Percentiles rank a stretch among this genome's conserved stretches.
Evolutionary conservation across 306 rosid species (phyloP).

Genomic region (Prunus padus): DNA sequence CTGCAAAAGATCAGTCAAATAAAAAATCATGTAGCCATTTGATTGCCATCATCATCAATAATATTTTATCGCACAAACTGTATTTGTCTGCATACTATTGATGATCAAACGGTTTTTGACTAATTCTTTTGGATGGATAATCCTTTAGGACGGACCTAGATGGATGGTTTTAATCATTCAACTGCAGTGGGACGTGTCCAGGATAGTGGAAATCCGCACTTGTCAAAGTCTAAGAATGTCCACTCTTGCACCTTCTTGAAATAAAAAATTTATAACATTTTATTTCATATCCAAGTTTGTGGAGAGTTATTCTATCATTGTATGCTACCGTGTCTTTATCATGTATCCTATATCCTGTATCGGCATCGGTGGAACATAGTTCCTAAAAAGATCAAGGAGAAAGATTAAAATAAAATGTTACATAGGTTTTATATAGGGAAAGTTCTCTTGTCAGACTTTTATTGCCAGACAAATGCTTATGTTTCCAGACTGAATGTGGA

Average conservation of each 20-base stretch:
- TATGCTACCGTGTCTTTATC: neutral
- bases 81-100: neutral
- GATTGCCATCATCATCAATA: neutral
- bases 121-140: neutral
- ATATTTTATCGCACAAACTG: neutral
- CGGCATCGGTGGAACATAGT: neutral
- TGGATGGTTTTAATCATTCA: neutral
- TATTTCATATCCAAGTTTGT: neutral
- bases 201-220: neutral
- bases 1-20: neutral
- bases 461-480: neutral
- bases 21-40: neutral
- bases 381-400: neutral
- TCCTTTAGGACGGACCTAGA: neutral
- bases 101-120: neutral
- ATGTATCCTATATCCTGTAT: neutral
- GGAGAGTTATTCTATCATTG: neutral
- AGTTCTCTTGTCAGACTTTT: neutral
- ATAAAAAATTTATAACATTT: too few relatives aligned
- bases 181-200: neutral
- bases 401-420: neutral
- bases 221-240: neutral
- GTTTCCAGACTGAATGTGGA: neutral
- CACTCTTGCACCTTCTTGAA: neutral
- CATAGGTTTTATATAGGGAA: neutral